These are phyloP conservation scores for Aspergillus ostianus DNA, from an alignment of 495 filamentous ascomycete genomes.

Conservation along the genomic window DNA sequence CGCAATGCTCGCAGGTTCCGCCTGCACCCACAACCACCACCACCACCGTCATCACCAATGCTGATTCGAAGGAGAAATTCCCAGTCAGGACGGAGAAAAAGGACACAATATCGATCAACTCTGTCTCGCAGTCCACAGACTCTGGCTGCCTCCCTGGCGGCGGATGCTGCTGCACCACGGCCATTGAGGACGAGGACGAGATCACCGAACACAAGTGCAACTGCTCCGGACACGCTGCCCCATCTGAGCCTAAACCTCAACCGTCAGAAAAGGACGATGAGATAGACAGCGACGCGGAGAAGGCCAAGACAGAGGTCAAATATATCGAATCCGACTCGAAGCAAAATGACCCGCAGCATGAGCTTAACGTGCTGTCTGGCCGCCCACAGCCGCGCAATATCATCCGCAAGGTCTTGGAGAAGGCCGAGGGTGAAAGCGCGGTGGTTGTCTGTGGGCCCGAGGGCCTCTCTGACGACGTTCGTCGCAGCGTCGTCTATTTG, in stretches of 20 bases:
- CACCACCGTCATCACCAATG: not conserved
- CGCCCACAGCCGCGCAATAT: conserved; percentile 45
- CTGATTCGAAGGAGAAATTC: conserved; percentile 1
- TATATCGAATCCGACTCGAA: not conserved
- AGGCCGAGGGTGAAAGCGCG: conserved; percentile 75
- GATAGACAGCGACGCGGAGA: not conserved
- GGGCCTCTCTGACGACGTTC: conserved; percentile 61
- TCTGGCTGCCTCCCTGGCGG: conserved; percentile 36
- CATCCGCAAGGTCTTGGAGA: conserved; percentile 61
- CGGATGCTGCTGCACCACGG: conserved; percentile 52
- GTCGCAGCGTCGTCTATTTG: conserved; percentile 64
- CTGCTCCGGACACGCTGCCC: conserved; percentile 26
- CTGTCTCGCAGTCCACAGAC: conserved; percentile 14
- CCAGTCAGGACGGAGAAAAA: conserved; percentile 7
- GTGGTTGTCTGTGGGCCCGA: conserved; percentile 79
- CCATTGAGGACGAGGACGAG: conserved; percentile 48
- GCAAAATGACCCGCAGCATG: not conserved
- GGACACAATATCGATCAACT: conserved; percentile 22
- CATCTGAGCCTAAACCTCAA: not conserved
- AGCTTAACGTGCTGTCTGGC: conserved; percentile 31
- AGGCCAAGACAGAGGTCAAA: not conserved
- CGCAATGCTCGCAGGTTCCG: conserved; percentile 5
- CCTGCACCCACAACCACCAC: conserved; percentile 1
- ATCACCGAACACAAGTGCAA: conserved; percentile 30
- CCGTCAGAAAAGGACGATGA: conserved; percentile 2